phyloP scores from a whole-genome alignment of 2,329 filamentous ascomycete genomes.

The Parastagonospora nodorum region DNA sequence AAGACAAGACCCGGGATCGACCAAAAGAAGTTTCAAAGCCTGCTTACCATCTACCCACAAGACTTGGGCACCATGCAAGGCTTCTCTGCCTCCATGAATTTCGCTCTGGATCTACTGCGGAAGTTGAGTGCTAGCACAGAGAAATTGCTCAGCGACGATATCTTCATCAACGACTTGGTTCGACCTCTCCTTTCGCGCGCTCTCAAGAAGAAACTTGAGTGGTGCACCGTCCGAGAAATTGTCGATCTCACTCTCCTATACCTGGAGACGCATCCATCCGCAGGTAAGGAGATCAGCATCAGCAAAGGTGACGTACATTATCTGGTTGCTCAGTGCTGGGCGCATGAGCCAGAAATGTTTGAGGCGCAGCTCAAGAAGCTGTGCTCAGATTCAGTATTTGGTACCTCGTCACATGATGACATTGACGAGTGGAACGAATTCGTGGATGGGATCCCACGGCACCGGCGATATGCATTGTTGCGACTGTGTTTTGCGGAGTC shows the following conservation, averaged over 20 bases:
- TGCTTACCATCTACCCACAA: slow-evolving; percentile 17
- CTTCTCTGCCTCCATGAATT: slow-evolving; percentile 36
- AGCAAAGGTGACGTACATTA: slow-evolving; percentile 18
- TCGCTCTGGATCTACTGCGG: slow-evolving; percentile 24
- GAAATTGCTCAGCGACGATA: background rate
- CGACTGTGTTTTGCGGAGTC: slow-evolving; percentile 19
- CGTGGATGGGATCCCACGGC: slow-evolving; percentile 5
- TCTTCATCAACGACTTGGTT: slow-evolving; percentile 21
- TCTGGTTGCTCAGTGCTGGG: slow-evolving; percentile 30
- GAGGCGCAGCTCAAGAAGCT: slow-evolving; percentile 12
- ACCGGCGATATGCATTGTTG: slow-evolving; percentile 24
- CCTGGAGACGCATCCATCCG: slow-evolving; percentile 15
- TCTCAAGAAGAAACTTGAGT: slow-evolving; percentile 19
- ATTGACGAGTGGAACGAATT: slow-evolving; percentile 6
- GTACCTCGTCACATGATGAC: background rate
- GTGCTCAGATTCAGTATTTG: slow-evolving; percentile 7
- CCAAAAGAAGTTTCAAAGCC: slow-evolving; percentile 5
- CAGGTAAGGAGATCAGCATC: slow-evolving; percentile 7
- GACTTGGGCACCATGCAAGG: slow-evolving; percentile 2
- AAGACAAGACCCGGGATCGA: background rate
- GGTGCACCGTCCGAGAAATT: slow-evolving; percentile 21
- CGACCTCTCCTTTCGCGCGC: slow-evolving; percentile 28
- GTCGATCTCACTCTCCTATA: slow-evolving; percentile 21
- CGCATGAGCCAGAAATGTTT: slow-evolving; percentile 25
- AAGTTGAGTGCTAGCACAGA: slow-evolving; percentile 7